These are phyloP conservation scores for Dictyostelium capitatum DNA, from an alignment of 78 protist genomes.

Conservation along the genomic window DNA sequence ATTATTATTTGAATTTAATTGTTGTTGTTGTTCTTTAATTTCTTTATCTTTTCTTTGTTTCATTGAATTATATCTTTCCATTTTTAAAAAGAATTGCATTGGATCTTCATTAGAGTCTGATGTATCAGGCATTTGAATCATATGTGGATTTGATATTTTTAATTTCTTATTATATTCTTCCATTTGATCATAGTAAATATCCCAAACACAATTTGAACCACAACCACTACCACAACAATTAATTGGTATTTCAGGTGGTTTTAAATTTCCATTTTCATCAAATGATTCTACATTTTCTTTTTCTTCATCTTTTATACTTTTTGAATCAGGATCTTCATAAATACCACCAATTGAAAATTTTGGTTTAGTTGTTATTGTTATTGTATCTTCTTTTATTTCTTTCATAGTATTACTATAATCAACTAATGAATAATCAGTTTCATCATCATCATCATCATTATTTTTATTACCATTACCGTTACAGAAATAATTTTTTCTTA, in stretches of 20 bases:
- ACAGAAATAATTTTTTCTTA: too few species aligned
- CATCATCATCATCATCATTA: too few species aligned
- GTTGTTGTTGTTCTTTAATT: neutral
- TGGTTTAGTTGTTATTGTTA: too few species aligned
- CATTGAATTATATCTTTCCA: conserved; percentile 57
- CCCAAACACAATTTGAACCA: conserved; percentile 61
- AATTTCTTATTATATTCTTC: conserved; percentile 56
- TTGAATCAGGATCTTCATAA: neutral
- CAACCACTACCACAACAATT: conserved; percentile 69
- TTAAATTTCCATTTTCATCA: neutral
- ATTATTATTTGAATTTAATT: neutral
- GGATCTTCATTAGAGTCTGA: conserved; percentile 63
- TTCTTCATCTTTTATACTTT: neutral
- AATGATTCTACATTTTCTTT: too few species aligned
- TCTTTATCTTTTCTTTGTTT: conserved; percentile 13
- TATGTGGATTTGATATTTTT: conserved; percentile 35
- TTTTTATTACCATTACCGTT: too few species aligned
- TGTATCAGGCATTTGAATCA: neutral
- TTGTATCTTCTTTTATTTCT: too few species aligned
- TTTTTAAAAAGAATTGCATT: conserved; percentile 76
- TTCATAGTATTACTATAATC: too few species aligned
- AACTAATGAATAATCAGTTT: too few species aligned
- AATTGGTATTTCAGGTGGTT: conserved; percentile 34
- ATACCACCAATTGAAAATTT: neutral
- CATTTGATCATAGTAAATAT: conserved; percentile 41